These are phyloP conservation scores for Acanthamoeba lenticulata DNA, from an alignment of 208 protist species.

Conservation along the genomic window DNA sequence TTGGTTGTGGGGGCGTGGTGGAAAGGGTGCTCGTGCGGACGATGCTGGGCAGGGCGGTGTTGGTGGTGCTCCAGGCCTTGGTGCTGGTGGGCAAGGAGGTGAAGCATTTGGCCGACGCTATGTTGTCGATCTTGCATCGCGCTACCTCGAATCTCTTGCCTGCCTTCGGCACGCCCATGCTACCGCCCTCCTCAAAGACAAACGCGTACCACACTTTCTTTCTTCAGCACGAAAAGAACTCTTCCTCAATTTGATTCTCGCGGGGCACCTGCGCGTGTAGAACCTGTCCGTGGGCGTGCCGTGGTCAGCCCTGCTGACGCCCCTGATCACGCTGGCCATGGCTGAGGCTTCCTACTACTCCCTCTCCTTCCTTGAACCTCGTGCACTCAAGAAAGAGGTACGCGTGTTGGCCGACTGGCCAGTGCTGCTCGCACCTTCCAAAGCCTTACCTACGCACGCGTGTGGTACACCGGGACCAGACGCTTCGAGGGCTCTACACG, in stretches of 20 bases:
- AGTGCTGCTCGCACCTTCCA: not conserved
- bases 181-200: not conserved
- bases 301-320: not conserved
- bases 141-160: not conserved
- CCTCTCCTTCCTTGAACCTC: not conserved
- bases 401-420: not conserved
- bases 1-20: not conserved
- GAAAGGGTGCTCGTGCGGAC: not conserved
- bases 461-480: not conserved
- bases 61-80: not conserved
- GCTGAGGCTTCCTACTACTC: constrained; percentile 20
- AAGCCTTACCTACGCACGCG: too few relatives aligned
- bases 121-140: not conserved
- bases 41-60: not conserved
- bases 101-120: not conserved
- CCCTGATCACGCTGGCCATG: not conserved
- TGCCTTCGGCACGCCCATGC: not conserved
- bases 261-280: not conserved
- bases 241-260: not conserved
- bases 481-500: not conserved
- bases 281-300: not conserved
- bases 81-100: not conserved
- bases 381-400: constrained; percentile 38
- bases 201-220: not conserved
- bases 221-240: not conserved